Conservation (phyloP, 495 filamentous ascomycete species). For the Elasticomyces elasticus region DNA sequence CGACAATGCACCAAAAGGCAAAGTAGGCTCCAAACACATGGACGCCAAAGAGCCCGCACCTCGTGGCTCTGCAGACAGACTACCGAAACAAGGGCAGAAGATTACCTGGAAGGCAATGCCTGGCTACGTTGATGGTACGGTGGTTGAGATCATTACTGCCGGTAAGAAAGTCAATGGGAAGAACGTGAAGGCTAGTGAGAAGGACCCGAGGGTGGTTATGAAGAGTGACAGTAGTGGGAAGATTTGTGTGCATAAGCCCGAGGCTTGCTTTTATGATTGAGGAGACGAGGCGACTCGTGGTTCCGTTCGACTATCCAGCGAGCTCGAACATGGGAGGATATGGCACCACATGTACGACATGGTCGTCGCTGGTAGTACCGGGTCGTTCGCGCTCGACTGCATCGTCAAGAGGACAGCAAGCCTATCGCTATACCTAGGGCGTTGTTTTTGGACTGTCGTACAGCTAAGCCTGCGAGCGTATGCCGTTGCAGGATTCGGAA, state of each 20-base stretch:
- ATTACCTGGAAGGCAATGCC: slow-evolving; percentile 29
- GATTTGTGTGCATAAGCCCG: slow-evolving; percentile 30
- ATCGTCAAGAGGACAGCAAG: too few species aligned
- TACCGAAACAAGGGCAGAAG: slow-evolving; percentile 29
- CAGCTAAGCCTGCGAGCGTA: too few species aligned
- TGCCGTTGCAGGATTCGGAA: too few species aligned
- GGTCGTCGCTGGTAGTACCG: too few species aligned
- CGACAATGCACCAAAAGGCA: slow-evolving; percentile 13
- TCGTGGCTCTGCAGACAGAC: slow-evolving; percentile 26
- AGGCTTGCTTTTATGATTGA: slow-evolving; percentile 31
- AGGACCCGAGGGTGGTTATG: slow-evolving; percentile 30
- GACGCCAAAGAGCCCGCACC: slow-evolving; percentile 19
- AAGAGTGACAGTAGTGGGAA: slow-evolving; percentile 28
- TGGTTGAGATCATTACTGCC: slow-evolving; percentile 26
- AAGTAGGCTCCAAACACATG: slow-evolving; percentile 24
- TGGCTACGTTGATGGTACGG: slow-evolving; percentile 30
- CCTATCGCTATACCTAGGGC: too few species aligned
- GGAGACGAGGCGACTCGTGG: too few species aligned
- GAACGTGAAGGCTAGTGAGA: slow-evolving; percentile 27
- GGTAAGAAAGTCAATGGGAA: slow-evolving; percentile 29
- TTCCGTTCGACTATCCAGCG: too few species aligned
- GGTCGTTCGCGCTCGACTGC: too few species aligned
- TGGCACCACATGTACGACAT: too few species aligned
- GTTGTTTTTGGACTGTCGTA: too few species aligned
- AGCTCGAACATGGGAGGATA: too few species aligned